Conservation (phyloP, 2,329 filamentous ascomycete genomes). For the Trichoderma hamatum region DNA sequence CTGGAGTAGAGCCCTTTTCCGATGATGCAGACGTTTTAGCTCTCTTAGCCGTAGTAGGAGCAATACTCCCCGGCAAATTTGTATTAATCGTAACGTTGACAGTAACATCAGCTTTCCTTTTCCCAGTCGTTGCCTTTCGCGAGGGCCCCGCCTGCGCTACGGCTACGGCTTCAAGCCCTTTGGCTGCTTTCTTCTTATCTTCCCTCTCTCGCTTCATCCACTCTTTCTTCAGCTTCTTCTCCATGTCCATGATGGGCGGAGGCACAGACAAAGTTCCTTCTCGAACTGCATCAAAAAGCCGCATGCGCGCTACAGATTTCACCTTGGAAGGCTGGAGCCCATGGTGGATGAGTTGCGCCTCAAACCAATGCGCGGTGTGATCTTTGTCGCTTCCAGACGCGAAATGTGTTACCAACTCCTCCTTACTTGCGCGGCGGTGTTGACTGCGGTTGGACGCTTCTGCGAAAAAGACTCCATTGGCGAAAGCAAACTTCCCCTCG, state of each 20-base stretch:
- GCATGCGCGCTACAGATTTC: conserved; percentile 61
- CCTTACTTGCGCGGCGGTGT: conserved; percentile 49
- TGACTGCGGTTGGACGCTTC: conserved; percentile 48
- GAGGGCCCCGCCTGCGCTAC: not conserved
- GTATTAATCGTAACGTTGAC: not conserved
- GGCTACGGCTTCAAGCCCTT: not conserved
- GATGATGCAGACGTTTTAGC: not conserved
- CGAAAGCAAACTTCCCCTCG: conserved; percentile 48
- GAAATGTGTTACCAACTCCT: conserved; percentile 51
- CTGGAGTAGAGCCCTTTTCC: not conserved
- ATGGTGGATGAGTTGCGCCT: conserved; percentile 66
- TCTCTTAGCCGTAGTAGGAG: not conserved
- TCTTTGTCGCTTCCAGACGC: conserved; percentile 49
- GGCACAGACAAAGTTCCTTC: conserved; percentile 54
- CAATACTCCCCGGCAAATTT: not conserved
- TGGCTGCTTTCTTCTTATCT: conserved; percentile 47
- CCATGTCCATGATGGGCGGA: conserved; percentile 50
- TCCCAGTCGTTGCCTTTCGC: not conserved
- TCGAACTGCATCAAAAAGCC: conserved; percentile 60
- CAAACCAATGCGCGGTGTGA: conserved; percentile 62
- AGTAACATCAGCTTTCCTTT: not conserved
- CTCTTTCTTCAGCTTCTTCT: conserved; percentile 60
- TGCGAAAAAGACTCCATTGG: conserved; percentile 48
- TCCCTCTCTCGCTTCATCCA: conserved; percentile 56
- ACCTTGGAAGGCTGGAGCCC: conserved; percentile 58